phyloP scores from a whole-genome alignment of 768 basidiomycete species.

The Mycena leptocephala region DNA sequence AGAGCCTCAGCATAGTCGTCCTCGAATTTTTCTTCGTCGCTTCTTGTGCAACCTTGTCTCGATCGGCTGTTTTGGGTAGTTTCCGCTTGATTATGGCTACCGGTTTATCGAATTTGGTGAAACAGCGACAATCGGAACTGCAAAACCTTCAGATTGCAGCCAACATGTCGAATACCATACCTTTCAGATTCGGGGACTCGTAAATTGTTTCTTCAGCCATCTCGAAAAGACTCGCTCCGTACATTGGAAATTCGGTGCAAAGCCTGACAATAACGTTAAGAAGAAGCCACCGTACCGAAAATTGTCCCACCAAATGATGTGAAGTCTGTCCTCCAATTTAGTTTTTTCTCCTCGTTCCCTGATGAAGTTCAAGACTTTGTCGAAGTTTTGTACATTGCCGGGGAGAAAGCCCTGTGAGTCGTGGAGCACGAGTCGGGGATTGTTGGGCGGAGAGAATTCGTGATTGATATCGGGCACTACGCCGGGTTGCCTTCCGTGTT shows the following conservation, averaged over 20 bases:
- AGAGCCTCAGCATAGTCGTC: not conserved
- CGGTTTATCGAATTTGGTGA: constrained; percentile 11
- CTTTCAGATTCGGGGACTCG: not conserved
- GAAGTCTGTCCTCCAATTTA: constrained; percentile 5
- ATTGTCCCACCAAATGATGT: not conserved
- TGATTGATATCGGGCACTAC: not conserved
- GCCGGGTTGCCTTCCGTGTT: not conserved
- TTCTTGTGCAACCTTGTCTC: not conserved
- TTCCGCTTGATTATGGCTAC: constrained; percentile 9
- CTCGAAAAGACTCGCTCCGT: constrained; percentile 1
- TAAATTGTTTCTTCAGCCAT: not conserved
- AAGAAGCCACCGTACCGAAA: not conserved
- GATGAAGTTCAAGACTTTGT: constrained; percentile 1
- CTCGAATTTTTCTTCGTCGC: not conserved
- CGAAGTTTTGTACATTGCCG: constrained; percentile 1
- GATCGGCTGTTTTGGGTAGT: not conserved
- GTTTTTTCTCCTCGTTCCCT: not conserved
- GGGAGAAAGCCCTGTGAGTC: constrained; percentile 5
- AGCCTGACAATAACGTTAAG: not conserved
- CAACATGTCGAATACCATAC: not conserved
- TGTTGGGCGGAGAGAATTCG: not conserved
- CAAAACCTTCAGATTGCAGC: not conserved
- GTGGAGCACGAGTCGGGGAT: not conserved
- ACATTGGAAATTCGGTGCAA: constrained; percentile 9
- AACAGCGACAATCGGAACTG: constrained; percentile 10